phyloP scores from a whole-genome alignment of 163 green algal genomes.

The Volvox carteri region DNA sequence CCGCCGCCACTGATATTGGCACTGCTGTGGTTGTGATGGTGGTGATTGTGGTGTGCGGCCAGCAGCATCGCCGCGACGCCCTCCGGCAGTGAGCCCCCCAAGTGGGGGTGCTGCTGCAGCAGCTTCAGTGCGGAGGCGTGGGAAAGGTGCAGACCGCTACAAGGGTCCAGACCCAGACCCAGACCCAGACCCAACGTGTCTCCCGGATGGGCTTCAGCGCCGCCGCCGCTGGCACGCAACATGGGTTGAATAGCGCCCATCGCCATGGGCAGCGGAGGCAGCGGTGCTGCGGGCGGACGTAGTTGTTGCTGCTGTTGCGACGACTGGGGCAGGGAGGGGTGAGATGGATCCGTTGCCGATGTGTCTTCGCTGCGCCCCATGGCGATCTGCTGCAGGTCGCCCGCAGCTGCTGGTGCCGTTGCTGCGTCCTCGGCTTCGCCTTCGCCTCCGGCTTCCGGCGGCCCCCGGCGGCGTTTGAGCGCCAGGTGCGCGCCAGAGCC shows the following conservation, averaged over 20 bases:
- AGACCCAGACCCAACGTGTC: neutral
- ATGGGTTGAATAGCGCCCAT: neutral
- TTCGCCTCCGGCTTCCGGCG: neutral
- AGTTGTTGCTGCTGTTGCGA: neutral
- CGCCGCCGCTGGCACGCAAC: constrained; percentile 4
- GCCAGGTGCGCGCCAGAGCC: neutral
- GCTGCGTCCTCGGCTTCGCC: neutral
- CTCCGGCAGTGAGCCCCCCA: neutral
- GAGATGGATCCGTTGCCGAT: too few species aligned
- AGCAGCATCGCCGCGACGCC: constrained; percentile 24
- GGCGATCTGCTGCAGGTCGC: neutral
- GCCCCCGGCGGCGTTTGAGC: neutral
- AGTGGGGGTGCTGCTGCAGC: constrained; percentile 36
- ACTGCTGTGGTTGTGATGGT: neutral
- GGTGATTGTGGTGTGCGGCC: neutral
- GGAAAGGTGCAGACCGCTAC: constrained; percentile 5
- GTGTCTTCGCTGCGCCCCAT: neutral
- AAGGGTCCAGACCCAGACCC: neutral
- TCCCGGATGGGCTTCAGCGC: neutral
- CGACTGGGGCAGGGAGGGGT: neutral
- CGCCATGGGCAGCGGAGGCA: too few species aligned
- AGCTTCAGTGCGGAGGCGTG: constrained; percentile 14
- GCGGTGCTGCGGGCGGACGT: neutral
- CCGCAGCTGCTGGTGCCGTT: neutral
- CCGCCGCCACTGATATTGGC: neutral